Evolutionary conservation across 2,329 filamentous ascomycete genomes (phyloP).

Genomic region (Drechslerella coelobrocha): DNA sequence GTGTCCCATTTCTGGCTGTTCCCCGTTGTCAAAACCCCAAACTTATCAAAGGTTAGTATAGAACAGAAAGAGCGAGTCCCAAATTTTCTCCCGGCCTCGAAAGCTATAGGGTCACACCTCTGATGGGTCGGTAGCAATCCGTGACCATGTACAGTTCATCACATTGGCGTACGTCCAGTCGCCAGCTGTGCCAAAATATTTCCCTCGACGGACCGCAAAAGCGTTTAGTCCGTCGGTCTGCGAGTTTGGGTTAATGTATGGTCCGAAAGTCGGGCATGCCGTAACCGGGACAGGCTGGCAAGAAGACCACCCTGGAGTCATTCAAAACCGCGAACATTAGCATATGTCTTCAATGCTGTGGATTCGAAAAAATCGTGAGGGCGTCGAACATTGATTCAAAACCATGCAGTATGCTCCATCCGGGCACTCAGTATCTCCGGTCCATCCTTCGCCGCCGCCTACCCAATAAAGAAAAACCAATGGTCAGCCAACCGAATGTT

Average conservation of each 20-base stretch:
- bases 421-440: conserved; percentile 28
- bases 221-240: conserved; percentile 40
- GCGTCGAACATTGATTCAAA: conserved; percentile 37
- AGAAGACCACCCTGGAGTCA: conserved; percentile 48
- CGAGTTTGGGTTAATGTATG: conserved; percentile 39
- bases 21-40: conserved; percentile 71
- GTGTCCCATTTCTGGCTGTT: conserved; percentile 75
- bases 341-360: too few relatives aligned
- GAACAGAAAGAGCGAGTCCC: not conserved
- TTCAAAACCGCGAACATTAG: too few relatives aligned
- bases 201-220: conserved; percentile 35
- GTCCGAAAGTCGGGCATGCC: conserved; percentile 36
- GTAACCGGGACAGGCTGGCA: conserved; percentile 29
- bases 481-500: conserved; percentile 2
- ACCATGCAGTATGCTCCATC: conserved; percentile 45
- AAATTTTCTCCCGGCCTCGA: too few relatives aligned
- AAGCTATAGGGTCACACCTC: conserved; percentile 15
- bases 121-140: conserved; percentile 40
- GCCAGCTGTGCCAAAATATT: conserved; percentile 50
- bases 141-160: conserved; percentile 55
- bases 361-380: not conserved
- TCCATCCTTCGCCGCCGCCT: conserved; percentile 48
- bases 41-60: conserved; percentile 58
- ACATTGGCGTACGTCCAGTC: conserved; percentile 56
- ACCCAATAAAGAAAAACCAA: not conserved